Evolutionary conservation across 192 early-diverging fungal genomes (phyloP), one percentile per base, ranked within the genome.

Genomic region (Coemansia sp.): DNA sequence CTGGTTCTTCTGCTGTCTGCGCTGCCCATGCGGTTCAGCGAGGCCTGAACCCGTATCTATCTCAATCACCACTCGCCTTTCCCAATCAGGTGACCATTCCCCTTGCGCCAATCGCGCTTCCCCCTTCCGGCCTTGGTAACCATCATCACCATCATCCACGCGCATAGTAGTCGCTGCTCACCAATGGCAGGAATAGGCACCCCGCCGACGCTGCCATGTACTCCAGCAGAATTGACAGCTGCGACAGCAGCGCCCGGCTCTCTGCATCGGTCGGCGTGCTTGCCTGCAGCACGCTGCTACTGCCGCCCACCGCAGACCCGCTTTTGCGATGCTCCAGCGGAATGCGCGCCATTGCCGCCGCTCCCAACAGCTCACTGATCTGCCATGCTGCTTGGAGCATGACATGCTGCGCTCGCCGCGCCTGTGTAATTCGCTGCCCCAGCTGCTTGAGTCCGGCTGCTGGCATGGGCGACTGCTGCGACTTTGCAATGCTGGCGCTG

Each of bases 221-320:
- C 75, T 82, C 80, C 17, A 82, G 69, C 48, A 82, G 65, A 21
- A 77, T 55, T 3, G 80, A 82, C 44, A 82, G 72, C 72, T 82
- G 80, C 37, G 34, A 36, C 21, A 60, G 72, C 42, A 82, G 68
- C 41, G 29, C 66, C 39, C 12, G 19, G 27, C 48, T 32, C 68
- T 72, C 73, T 19, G 53, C 38, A 9, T 23, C 66, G 32, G 64
- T 31, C 15, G 77, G 77, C 42, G 44, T 45, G 46, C 51, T 27
- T 15, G 21, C 36, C 6, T 59, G 57, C 57, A n/a, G 15, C 32
- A 34, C 27, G 32, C 27, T 32, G 44, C 63, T 48, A 34, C 27
- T 37, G 62, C 62, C 25, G 15, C 67, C 36, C n/a, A 62, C 17
- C 32, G 32, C 25, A 14, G 34, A 59, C 23, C 57, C 41, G 23